phyloP scores from a whole-genome alignment of 805 yeast species.

The Saturnispora ahearnii region DNA sequence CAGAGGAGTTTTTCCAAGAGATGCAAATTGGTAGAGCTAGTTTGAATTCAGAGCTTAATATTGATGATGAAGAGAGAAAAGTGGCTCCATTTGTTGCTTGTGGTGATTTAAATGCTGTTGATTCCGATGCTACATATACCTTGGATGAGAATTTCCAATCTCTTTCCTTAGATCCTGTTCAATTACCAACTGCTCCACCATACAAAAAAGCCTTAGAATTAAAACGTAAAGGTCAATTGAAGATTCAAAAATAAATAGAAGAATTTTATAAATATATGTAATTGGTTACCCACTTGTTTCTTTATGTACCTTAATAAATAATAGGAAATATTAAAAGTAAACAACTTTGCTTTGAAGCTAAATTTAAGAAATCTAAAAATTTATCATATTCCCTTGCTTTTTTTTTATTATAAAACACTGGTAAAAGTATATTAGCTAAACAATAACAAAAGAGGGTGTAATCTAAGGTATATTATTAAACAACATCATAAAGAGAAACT shows the following conservation, averaged over 20 bases:
- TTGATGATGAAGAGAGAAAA: slow-evolving; percentile 53
- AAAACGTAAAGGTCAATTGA: slow-evolving; percentile 63
- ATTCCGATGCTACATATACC: slow-evolving; percentile 90
- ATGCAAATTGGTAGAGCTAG: slow-evolving; percentile 46
- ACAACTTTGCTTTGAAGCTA: not conserved
- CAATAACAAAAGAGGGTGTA: not conserved
- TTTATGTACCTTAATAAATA: not conserved
- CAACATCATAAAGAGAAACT: not conserved
- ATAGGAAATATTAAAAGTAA: not conserved
- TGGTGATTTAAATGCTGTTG: slow-evolving; percentile 77
- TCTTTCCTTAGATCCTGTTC: slow-evolving; percentile 78
- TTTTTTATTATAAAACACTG: not conserved
- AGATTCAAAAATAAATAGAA: slow-evolving; percentile 11
- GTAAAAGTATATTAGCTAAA: not conserved
- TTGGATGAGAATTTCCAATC: slow-evolving; percentile 34
- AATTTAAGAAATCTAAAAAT: not conserved
- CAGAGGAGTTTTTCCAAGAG: slow-evolving; percentile 76
- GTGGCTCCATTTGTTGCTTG: slow-evolving; percentile 94
- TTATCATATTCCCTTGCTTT: not conserved
- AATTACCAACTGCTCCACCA: slow-evolving; percentile 94
- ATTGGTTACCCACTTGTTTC: not conserved
- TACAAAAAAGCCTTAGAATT: slow-evolving; percentile 85
- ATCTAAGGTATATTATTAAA: too few species aligned
- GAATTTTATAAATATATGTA: not conserved
- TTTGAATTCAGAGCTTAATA: slow-evolving; percentile 37